Percentiles rank a stretch among this genome's conserved stretches.
These are phyloP conservation scores for Cladophialophora bantiana DNA, from an alignment of 2,329 filamentous ascomycete genomes.

Conservation along the genomic window DNA sequence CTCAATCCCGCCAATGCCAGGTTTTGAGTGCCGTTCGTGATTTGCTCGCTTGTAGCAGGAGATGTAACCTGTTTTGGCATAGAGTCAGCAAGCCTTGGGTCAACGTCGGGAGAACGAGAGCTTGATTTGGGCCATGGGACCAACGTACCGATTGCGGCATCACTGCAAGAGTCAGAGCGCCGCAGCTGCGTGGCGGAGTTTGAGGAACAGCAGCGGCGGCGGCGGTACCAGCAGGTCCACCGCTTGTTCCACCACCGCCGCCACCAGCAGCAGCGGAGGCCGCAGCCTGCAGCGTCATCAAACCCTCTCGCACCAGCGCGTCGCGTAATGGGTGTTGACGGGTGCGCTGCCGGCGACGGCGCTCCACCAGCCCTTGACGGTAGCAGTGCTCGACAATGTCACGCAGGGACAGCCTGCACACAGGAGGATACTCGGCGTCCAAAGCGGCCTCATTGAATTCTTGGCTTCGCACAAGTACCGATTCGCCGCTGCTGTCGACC, in stretches of 20 bases:
- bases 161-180: conserved; percentile 10
- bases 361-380: conserved; percentile 35
- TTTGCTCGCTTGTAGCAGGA: neutral
- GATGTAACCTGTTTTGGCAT: neutral
- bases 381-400: conserved; percentile 47
- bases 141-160: conserved; percentile 24
- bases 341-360: neutral
- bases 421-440: conserved; percentile 39
- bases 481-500: conserved; percentile 21
- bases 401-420: conserved; percentile 45
- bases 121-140: neutral
- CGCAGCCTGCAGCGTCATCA: neutral
- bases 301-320: neutral
- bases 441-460: conserved; percentile 27
- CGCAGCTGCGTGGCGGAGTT: conserved; percentile 15
- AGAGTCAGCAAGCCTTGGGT: neutral
- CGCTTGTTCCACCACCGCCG: neutral
- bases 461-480: conserved; percentile 16
- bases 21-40: neutral
- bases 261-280: neutral
- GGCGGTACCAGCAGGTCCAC: neutral
- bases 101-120: neutral
- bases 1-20: too few relatives aligned
- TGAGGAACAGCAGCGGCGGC: neutral
- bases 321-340: neutral